Evolutionary conservation across 139 green algal genomes (phyloP).

Genomic region (Chlorella sp.): DNA sequence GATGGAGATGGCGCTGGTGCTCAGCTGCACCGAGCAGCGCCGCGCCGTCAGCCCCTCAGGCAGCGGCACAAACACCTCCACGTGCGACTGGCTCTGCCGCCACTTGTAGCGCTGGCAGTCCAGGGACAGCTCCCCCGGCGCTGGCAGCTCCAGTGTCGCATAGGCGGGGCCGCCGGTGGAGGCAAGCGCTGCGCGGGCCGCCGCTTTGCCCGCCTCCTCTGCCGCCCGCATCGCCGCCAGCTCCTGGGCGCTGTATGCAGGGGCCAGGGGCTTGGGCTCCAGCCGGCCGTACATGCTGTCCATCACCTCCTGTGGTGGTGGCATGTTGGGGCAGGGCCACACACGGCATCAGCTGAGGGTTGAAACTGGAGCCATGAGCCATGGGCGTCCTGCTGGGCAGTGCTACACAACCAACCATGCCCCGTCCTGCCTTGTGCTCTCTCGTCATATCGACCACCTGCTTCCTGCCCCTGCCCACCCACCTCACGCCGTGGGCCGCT

Average conservation of each 20-base stretch:
- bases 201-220: conserved; percentile 13
- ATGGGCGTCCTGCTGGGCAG: not conserved
- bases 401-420: not conserved
- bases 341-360: no score
- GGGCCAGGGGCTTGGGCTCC: conserved; percentile 75
- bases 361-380: not conserved
- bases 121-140: conserved; percentile 48
- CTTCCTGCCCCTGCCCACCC: not conserved
- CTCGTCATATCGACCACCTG: no score
- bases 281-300: conserved; percentile 87
- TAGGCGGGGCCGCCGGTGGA: not conserved
- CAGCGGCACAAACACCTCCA: conserved; percentile 77
- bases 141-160: conserved; percentile 53
- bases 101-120: conserved; percentile 78
- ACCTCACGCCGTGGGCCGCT: conserved; percentile 49
- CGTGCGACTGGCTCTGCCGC: conserved; percentile 82
- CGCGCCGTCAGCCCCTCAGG: conserved; percentile 32
- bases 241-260: conserved; percentile 63
- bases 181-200: not conserved
- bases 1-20: conserved; percentile 48
- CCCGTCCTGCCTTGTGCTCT: no score
- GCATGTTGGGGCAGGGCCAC: not conserved
- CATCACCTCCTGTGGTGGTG: conserved; percentile 67
- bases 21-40: conserved; percentile 49
- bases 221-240: conserved; percentile 45